Evolutionary conservation across 1,284 basidiomycete species (phyloP), one percentile per base, ranked within the genome.

Genomic region (Stygiomarasmius scandens): DNA sequence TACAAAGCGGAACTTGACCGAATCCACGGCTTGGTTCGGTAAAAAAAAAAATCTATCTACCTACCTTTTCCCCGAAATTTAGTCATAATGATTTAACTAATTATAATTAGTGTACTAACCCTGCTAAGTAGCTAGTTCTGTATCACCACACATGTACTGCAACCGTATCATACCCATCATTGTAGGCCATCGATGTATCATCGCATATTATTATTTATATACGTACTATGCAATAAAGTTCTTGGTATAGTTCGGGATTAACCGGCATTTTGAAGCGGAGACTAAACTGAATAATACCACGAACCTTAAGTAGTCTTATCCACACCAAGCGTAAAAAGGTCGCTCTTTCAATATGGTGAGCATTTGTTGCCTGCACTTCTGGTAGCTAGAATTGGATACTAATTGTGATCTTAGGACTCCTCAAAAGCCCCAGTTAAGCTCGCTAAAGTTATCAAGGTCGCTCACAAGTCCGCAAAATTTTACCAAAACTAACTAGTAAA

Each of bases 351-450:
- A 72, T 66, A 76, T 76, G 74, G 74, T 75, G 59, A 64, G 69
- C 51, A 56, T 34, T 25, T 41, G 34, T 11, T 14, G 11, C 23
- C 24, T 29, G 24, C 12, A 32, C 29, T n/a, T 22, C 22, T 24
- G n/a, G n/a, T n/a, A n/a, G n/a, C 1, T 24, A 22, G n/a, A n/a
- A n/a, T 16, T 38, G 32, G 16, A 14, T 19, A 20, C 22, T 54
- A 16, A 53, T 32, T 47, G 24, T 24, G 9, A 25, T 60, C 43
- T 61, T 20, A 69, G 58, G 34, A 38, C 51, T 58, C 52, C 46
- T 84, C 89, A 76, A 95, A 96, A 88, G 83, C 86, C 64, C 88
- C 92, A 70, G 94, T 96, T 74, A 96, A 96, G 79, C 93, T 97
- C 73, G 95, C 94, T 66, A 93, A 92, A 82, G 95, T 98, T 67